Percentiles rank a stretch among this genome's conserved stretches.
Conservation (phyloP, 768 basidiomycete genomes). For the Amanita muscaria region DNA sequence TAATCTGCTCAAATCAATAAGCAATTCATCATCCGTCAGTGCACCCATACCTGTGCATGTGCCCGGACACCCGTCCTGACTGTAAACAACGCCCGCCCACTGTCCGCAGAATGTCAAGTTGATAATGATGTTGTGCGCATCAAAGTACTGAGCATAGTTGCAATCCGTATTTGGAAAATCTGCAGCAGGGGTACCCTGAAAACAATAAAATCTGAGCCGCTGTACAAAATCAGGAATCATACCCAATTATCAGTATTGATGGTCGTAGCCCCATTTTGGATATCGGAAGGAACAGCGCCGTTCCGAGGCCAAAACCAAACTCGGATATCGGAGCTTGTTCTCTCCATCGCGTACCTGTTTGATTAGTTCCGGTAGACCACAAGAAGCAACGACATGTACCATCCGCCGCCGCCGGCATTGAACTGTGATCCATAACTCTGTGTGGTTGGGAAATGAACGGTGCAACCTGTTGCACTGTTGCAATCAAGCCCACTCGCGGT, state of each 20-base stretch:
- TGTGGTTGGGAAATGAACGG: constrained; percentile 21
- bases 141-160: constrained; percentile 47
- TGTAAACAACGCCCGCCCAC: constrained; percentile 45
- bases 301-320: constrained; percentile 69
- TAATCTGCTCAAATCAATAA: constrained; percentile 31
- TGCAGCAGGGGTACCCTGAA: constrained; percentile 47
- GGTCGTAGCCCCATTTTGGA: constrained; percentile 28
- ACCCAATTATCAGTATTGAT: constrained; percentile 50
- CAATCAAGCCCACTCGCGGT: background rate
- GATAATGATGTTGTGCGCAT: constrained; percentile 53
- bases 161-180: constrained; percentile 53
- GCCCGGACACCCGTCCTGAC: constrained; percentile 40
- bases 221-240: constrained; percentile 7
- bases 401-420: constrained; percentile 52
- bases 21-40: too few relatives aligned
- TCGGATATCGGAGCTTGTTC: constrained; percentile 45
- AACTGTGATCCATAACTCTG: constrained; percentile 50
- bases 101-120: constrained; percentile 43
- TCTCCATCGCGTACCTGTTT: constrained; percentile 54
- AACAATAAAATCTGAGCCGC: background rate
- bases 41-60: constrained; percentile 33
- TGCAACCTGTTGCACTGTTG: too few relatives aligned
- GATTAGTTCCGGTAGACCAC: background rate
- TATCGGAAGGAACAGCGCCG: constrained; percentile 38
- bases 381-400: constrained; percentile 25